Base-by-base conservation (phyloP, 345 rosid species). In the Punica granatum region DNA sequence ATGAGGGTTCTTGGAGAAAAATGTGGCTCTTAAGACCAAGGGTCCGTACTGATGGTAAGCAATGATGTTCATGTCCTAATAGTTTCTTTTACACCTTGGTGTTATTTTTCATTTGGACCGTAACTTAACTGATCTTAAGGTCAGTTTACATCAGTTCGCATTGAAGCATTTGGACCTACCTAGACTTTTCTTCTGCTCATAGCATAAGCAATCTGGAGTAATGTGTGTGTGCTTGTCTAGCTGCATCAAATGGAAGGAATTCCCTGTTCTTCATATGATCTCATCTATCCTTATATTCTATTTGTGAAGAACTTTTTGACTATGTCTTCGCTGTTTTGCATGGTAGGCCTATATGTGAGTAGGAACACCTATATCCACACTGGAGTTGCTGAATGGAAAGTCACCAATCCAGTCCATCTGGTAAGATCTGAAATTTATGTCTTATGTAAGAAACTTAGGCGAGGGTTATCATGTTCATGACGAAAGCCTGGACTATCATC, bases 1-100 rank as follows among this genome's bases (percentile, higher is more conserved):
- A 87, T 66, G 90, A 85, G 67, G 92, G 97, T 59, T 93, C 98
- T 13, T 93, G 97, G 98, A 89, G 92, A 78, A 93, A 90, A 81
- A 93, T 93, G 98, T 90, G 98, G 98, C 90, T 93, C 67, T 76
- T 77, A 41, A 87, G 98, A 76, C 92, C 98, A 63, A 81, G 97
- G 76, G 82, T 90, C 66, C 92, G 98, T n/a, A 82, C 87, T 37
- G 97, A 93, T 86, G 98, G 98, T 89, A 76, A 72, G 72, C 49
- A 28, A 16, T 64, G 9, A 12, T 26, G 49, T 42, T 73, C 36
- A 25, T 1, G 58, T 67, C 51, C 11, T 28, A 54, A 21, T 54
- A 54, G 7, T 28, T 13, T 56, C 10, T 43, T 66, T 2, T 25
- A 51, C n/a, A 51, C 28, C 30, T n/a, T 28, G 8, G 9, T 51